Base-by-base conservation (phyloP, 495 filamentous ascomycete species). In the Neurospora tetrasperma region DNA sequence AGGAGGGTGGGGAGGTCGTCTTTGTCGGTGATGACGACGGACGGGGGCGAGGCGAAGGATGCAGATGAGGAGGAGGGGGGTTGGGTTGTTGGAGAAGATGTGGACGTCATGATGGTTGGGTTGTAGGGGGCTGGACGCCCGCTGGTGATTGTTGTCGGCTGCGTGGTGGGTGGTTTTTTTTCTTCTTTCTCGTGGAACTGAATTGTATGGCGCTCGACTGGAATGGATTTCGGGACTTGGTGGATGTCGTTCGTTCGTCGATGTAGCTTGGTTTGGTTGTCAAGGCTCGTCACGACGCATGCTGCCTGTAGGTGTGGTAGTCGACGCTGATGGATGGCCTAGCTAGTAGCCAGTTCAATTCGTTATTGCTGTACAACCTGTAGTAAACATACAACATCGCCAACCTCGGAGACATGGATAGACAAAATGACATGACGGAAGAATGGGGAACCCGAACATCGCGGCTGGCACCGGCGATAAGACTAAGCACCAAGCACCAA, bases 1-100 rank as follows among this genome's bases (percentile, higher is more conserved):
- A 83, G 75, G 18, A 83, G 77, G 31, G 59, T 70, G 14, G 78
- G 74, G 72, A 82, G 75, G 48, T 82, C 79, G 74, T 79, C 76
- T 7, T 7, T 39, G 39, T 39, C 39, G 39, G 5, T 8, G 39
- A 1, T 39, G 35, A 6, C 35, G 35, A 6, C 35, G 39, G 5
- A 38, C 35, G 35, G 35, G 35, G 35, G 35, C 35, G 35, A 38
- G 35, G 35, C 35, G 35, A 38, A 38, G 35, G 35, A 38, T 38
- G 35, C 35, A 38, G 35, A 38, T 38, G 35, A 39, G 39, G 39
- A 39, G 5, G 39, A 14, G 10, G 20, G 10, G 3, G 5, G 27
- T 62, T 3, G 54, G 12, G 54, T 31, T 35, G 54, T 18, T 3
- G 54, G 54, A 18, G 27, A 66, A 18, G 27, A 66, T 1, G 27